Base-by-base conservation (phyloP, 1,284 basidiomycete species). In the Mycena sp. region DNA sequence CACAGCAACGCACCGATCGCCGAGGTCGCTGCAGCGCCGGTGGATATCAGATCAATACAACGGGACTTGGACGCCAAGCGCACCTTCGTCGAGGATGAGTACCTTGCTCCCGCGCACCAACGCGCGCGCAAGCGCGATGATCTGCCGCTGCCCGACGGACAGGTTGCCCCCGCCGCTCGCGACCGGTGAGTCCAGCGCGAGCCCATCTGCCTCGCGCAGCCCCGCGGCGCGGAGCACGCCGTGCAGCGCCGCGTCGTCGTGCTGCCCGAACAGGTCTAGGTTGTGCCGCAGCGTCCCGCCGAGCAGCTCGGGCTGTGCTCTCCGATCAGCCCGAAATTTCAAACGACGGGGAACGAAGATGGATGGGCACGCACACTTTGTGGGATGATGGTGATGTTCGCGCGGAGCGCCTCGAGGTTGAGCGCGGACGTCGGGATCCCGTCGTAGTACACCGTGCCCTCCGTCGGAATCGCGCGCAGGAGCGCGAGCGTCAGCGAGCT, bases 61-160 rank as follows among this genome's bases (percentile, higher is more conserved):
- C 12, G 44, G 65, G 75, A 45, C 40, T 83, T 83, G 84, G 44
- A 44, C 45, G 35, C 63, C 56, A 38, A 58, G 62, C 21, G 68
- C 64, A 38, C 70, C 60, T 80, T 88, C 85, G 70, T 88, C 86
- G 25, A 88, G 72, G 55, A 88, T 85, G 19, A 88, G 74, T 5
- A 88, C 66, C 65, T 87, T 87, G 76, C 85, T 87, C 51, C 78
- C 77, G 6, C 86, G 76, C 10, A 87, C 81, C 44, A 87, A 83
- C 1, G 87, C 86, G 3, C 58, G 58, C 12, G 64, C 55, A 3
- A 89, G 74, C 7, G 87, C 87, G 28, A 88, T 71, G 46, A 87
- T 86, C 72, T 93, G 91, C 2, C 90, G 81, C 72, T 93, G 88
- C 2, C 90, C 90, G 35, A 91, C 85, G 2, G 86, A 88, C 26